A percentile compares a stretch with the other conserved stretches of the same genome.
Evolutionary conservation across 768 basidiomycete species (phyloP).

Genomic region (Termitomyces sp.): DNA sequence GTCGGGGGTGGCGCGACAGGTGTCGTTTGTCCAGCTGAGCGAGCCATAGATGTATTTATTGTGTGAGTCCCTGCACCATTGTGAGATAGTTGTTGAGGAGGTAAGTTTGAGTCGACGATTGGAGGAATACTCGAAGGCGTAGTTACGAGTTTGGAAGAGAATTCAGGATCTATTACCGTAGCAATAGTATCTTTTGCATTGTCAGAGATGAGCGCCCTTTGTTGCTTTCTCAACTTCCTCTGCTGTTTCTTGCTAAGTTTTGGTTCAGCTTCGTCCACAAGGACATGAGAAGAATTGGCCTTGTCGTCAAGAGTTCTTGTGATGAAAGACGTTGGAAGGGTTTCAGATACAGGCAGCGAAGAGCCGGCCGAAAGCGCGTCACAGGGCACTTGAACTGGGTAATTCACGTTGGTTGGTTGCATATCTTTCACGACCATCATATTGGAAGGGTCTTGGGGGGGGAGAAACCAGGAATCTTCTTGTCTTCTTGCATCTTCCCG

Average conservation of each 20-base stretch:
- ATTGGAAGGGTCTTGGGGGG: conserved; percentile 14
- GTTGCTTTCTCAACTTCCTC: not conserved
- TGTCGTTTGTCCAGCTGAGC: not conserved
- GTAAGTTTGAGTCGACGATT: not conserved
- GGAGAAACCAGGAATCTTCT: conserved; percentile 26
- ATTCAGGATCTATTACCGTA: not conserved
- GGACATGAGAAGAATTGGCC: not conserved
- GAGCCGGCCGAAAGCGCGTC: not conserved
- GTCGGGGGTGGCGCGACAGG: not conserved
- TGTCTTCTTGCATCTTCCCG: conserved; percentile 6
- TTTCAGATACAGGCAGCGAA: not conserved
- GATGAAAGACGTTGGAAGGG: not conserved
- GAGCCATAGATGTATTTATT: not conserved
- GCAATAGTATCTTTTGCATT: not conserved
- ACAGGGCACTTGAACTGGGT: not conserved
- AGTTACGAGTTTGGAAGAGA: not conserved
- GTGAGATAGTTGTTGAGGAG: not conserved
- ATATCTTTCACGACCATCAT: not conserved
- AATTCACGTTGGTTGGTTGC: not conserved
- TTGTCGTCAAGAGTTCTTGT: not conserved
- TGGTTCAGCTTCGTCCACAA: not conserved
- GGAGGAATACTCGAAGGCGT: not conserved
- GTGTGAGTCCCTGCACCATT: not conserved
- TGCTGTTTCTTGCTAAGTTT: conserved; percentile 4
- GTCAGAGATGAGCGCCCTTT: not conserved